These are phyloP conservation scores for Fusarium concolor DNA, from an alignment of 2,329 filamentous ascomycete species.

Conservation along the genomic window DNA sequence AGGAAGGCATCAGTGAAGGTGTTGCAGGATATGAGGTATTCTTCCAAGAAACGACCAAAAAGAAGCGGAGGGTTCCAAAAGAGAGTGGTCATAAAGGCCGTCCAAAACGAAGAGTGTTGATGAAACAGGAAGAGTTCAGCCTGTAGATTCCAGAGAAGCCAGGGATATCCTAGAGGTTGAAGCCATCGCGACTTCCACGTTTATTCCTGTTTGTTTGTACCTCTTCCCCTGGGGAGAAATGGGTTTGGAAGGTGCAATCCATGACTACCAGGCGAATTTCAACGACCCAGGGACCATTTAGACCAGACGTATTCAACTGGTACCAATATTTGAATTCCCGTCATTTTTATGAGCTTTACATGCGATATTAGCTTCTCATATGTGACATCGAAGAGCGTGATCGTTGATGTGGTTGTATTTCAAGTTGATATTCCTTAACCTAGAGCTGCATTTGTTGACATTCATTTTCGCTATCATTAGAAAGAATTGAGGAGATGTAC, in stretches of 20 bases:
- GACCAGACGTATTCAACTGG: too few relatives aligned
- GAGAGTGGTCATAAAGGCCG: neutral
- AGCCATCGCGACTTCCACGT: neutral
- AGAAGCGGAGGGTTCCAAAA: slow-evolving; percentile 21
- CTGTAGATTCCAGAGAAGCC: too few relatives aligned
- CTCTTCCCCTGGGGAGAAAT: neutral
- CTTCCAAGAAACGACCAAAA: slow-evolving; percentile 35
- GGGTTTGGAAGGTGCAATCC: neutral
- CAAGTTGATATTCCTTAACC: neutral
- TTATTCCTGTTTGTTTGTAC: neutral
- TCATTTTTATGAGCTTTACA: too few relatives aligned
- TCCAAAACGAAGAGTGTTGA: slow-evolving; percentile 9
- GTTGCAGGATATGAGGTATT: neutral
- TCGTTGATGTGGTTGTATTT: too few relatives aligned
- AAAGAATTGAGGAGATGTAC: neutral
- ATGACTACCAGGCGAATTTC: too few relatives aligned
- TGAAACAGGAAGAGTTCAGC: neutral
- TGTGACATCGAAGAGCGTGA: too few relatives aligned
- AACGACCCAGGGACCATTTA: too few relatives aligned
- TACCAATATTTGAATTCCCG: too few relatives aligned
- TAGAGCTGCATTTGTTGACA: neutral
- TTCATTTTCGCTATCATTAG: too few relatives aligned
- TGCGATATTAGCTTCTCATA: too few relatives aligned
- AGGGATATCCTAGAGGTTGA: neutral
- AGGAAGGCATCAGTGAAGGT: neutral